phyloP scores from a whole-genome alignment of 1,284 basidiomycete species.

The Sanguinoderma infundibulare region DNA sequence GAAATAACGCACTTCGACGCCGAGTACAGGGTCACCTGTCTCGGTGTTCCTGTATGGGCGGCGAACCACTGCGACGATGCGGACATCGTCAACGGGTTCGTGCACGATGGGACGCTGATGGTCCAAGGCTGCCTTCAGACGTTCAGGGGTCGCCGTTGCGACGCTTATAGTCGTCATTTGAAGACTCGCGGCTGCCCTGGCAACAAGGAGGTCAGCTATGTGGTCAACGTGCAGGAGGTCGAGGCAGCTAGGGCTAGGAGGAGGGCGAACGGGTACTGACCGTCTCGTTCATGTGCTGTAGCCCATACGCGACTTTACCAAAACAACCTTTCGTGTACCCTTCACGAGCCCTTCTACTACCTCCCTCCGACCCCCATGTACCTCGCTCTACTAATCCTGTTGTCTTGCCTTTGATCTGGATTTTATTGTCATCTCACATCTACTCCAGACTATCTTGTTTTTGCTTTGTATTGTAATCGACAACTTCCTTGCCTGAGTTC shows the following conservation, averaged over 20 bases:
- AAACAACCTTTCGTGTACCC: too few relatives aligned
- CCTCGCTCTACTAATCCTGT: too few relatives aligned
- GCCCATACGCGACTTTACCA: background rate
- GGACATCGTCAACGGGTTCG: background rate
- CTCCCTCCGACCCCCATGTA: too few relatives aligned
- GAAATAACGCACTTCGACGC: conserved; percentile 46
- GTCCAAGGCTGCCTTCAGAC: conserved; percentile 52
- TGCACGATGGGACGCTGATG: background rate
- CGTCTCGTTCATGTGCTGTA: background rate
- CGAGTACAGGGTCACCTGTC: conserved; percentile 10
- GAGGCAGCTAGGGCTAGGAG: background rate
- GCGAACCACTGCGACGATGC: background rate
- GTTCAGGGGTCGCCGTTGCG: conserved; percentile 43
- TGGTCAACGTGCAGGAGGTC: background rate
- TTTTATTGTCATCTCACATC: too few relatives aligned
- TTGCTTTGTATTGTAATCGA: too few relatives aligned
- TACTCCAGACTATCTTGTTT: too few relatives aligned
- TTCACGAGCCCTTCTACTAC: too few relatives aligned
- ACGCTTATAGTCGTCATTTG: background rate
- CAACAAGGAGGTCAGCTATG: background rate
- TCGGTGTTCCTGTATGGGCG: conserved; percentile 5
- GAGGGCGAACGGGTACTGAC: background rate
- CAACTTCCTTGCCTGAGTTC: background rate
- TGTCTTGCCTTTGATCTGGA: too few relatives aligned
- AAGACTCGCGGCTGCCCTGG: background rate